Base-by-base conservation (phyloP, 495 filamentous ascomycete species). In the Daldinia bambusicola region DNA sequence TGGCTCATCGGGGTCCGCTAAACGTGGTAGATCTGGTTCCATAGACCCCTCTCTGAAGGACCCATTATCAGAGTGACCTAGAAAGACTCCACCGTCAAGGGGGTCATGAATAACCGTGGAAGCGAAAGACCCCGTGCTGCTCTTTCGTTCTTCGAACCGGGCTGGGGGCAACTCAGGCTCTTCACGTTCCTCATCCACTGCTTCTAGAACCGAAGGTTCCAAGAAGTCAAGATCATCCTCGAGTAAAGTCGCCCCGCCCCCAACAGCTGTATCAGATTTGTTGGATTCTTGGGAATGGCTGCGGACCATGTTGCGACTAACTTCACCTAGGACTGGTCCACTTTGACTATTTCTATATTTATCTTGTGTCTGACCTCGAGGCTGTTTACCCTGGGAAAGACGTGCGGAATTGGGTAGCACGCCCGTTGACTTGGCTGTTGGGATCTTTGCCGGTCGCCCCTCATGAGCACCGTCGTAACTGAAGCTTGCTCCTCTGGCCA, bases 141-240 rank as follows among this genome's bases (percentile, higher is more conserved):
- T 76, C 61, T 59, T 79, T 64, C 58, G 76, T 31, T 51, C 61
- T 55, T 37, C 65, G 61, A 69, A 57, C 12, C 67, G 70, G 34
- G 74, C 62, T 0, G 76, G 75, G 2, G 78, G 76, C 14, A 80
- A 61, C 8, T 78, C 73, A 30, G 53, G 75, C 55, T 76, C 77
- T 57, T 77, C 77, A 9, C 68, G 74, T 57, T 79, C 74, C 34
- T 76, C 72, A 45, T 74, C 71, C 41, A 76, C 69, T 4, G 72
- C 64, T 45, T 78, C 74, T 51, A 75, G 30, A 32, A 74, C 53
- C 2, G 76, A 85, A 18, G 78, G 83, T 20, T 82, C 80, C 34
- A 87, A 72, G 31, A 75, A 81, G 40, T 82, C 80, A 43, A 83
- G 71, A 26, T 88, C 80, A 30, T 88, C 81, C 16, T 88, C 86